These are phyloP conservation scores for Sistotremastrum suecicum DNA, from an alignment of 768 basidiomycete genomes.

Conservation along the genomic window DNA sequence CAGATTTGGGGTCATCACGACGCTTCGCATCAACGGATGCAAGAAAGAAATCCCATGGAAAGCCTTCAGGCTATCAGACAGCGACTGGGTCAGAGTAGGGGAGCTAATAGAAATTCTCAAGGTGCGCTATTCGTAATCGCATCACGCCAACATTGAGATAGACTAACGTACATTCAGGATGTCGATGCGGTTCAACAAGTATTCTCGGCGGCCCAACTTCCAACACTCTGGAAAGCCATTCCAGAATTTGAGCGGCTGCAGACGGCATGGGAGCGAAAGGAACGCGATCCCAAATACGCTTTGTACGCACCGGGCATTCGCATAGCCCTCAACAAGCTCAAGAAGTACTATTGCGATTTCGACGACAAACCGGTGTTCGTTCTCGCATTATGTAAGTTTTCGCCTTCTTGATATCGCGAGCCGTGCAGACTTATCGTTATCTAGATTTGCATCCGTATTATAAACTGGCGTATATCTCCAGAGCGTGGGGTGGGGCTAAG, in stretches of 20 bases:
- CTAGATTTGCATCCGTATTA: constrained; percentile 19
- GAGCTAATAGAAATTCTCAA: constrained; percentile 7
- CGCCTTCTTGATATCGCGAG: neutral
- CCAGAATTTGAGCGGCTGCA: constrained; percentile 16
- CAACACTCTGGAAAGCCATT: constrained; percentile 15
- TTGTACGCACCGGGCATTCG: constrained; percentile 11
- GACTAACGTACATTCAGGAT: constrained; percentile 11
- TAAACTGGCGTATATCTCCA: constrained; percentile 15
- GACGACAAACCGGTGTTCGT: constrained; percentile 10
- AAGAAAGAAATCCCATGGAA: constrained; percentile 17
- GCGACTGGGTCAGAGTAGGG: constrained; percentile 12
- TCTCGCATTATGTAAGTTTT: constrained; percentile 13
- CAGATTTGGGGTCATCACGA: constrained; percentile 18
- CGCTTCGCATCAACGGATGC: constrained; percentile 8
- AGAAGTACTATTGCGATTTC: constrained; percentile 11
- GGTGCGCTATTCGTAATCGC: constrained; percentile 7
- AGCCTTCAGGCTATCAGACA: constrained; percentile 9
- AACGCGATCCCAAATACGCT: neutral
- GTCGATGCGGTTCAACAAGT: constrained; percentile 14
- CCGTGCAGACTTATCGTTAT: neutral
- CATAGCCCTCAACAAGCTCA: constrained; percentile 13
- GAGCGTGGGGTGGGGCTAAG: constrained; percentile 14
- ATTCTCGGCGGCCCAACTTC: constrained; percentile 14
- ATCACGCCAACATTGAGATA: no score
- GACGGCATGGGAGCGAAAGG: constrained; percentile 16